Conservation (phyloP, 2,329 filamentous ascomycete genomes). For the Verticillium tricorpus region DNA sequence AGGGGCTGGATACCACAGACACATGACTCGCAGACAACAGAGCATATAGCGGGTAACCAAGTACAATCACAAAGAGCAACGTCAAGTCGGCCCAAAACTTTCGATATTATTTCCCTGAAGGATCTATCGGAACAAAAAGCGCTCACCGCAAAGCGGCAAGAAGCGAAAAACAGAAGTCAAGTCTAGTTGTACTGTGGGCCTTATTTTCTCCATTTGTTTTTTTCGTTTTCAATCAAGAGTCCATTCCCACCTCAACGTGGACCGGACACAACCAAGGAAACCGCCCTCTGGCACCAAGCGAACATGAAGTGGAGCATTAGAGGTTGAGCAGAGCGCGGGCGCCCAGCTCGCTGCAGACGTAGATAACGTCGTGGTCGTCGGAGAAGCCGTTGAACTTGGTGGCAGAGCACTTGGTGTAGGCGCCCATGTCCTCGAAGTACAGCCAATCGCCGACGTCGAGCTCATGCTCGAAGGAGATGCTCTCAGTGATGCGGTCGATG, state of each 20-base stretch:
- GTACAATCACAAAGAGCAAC: background rate
- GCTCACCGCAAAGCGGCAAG: background rate
- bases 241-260: background rate
- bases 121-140: background rate
- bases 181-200: background rate
- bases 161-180: background rate
- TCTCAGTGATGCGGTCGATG: slow-evolving; percentile 88
- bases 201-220: background rate
- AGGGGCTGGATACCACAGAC: too few relatives aligned
- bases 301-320: background rate
- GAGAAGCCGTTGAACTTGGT: slow-evolving; percentile 98
- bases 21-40: background rate
- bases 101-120: background rate
- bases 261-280: background rate
- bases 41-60: background rate
- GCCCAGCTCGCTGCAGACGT: slow-evolving; percentile 89
- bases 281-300: background rate
- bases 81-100: background rate
- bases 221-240: background rate
- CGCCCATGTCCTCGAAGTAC: slow-evolving; percentile 98
- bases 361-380: slow-evolving; percentile 87
- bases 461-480: slow-evolving; percentile 69
- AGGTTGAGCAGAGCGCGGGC: slow-evolving; percentile 65
- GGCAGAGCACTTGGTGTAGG: slow-evolving; percentile 96
- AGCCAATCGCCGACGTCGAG: slow-evolving; percentile 96